These are phyloP conservation scores for Vishniacozyma victoriae DNA, from an alignment of 768 basidiomycete species.

Conservation along the genomic window DNA sequence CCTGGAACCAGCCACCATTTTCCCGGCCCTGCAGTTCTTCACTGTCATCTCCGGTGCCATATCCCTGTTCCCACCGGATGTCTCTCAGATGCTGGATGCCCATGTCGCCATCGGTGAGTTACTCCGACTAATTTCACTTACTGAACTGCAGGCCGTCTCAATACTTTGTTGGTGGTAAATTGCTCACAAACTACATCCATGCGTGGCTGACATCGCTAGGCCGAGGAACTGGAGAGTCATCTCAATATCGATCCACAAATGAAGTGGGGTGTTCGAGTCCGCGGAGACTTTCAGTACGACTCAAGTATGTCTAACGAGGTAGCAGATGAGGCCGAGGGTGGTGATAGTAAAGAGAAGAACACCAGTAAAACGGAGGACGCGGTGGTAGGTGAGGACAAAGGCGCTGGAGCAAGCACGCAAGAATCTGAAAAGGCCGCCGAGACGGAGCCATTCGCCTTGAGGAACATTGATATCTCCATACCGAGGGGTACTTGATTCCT, in stretches of 20 bases:
- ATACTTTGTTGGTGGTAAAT: not conserved
- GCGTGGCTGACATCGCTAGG: not conserved
- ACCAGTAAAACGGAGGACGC: not conserved
- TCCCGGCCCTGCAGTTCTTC: constrained; percentile 58
- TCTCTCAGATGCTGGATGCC: constrained; percentile 49
- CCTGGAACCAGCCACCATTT: constrained; percentile 56
- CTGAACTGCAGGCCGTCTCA: too few relatives aligned
- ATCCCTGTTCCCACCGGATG: constrained; percentile 28
- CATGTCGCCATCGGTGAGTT: constrained; percentile 51
- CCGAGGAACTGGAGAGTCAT: not conserved
- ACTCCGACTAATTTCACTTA: not conserved
- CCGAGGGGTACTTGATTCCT: constrained; percentile 9
- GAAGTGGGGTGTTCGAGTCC: constrained; percentile 51
- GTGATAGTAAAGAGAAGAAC: not conserved
- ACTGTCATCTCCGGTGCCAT: constrained; percentile 48
- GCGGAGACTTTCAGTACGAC: constrained; percentile 43
- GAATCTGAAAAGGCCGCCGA: not conserved
- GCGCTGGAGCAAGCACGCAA: constrained; percentile 3
- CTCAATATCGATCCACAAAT: constrained; percentile 4
- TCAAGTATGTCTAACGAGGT: too few relatives aligned
- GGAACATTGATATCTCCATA: constrained; percentile 45
- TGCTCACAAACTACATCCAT: not conserved
- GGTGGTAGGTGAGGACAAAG: not conserved
- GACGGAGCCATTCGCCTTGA: constrained; percentile 51
- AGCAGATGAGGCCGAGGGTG: too few relatives aligned